Base-by-base conservation (phyloP, 768 basidiomycete species). In the Exidia glandulosa region DNA sequence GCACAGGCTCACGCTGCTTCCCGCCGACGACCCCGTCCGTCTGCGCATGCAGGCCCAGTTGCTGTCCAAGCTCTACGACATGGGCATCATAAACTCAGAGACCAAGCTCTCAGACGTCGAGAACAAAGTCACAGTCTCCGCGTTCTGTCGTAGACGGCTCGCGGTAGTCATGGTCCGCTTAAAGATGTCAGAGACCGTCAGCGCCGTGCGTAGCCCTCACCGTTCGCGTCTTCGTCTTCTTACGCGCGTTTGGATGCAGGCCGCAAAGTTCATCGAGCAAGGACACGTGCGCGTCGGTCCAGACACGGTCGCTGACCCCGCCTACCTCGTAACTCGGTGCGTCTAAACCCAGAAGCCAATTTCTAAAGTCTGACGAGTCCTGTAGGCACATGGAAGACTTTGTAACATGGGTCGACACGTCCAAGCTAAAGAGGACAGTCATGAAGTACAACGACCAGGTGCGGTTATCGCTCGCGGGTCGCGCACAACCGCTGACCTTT, bases 351-450 rank as follows among this genome's bases (percentile, higher is more conserved):
- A 57, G 10, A 3, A 32, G 25, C 29, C 29, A 57, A 56, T 62
- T 61, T 61, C 55, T 63, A 27, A 54, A 60, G 25, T 61, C 54
- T 25, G 16, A 36, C 41, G 54, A 32, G 4, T 25, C 27, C 25
- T 33, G 30, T 27, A 90, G 95, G 66, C 89, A 93, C 65, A 94
- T 96, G 94, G 94, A 98, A 69, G 96, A 99, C 79, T 99, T 94
- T 73, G 92, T 98, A 50, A 99, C 96, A 34, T 99, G 96, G 96
- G 94, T 98, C 25, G 94, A 97, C 69, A 92, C 92, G 29, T 94
- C 91, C 65, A 95, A 95, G 71, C 82, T 97, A 69, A 97, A 95
- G 83, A 81, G 95, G 59, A 94, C 91, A 0, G 85, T 98, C 73
- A 87, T 94, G 88, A 74, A 78, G 61, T 99, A 99, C 79, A 99